A percentile compares a stretch with the other conserved stretches of the same genome.
These are phyloP conservation scores for Puccinia hordei DNA, from an alignment of 1,284 basidiomycete species.

Conservation along the genomic window DNA sequence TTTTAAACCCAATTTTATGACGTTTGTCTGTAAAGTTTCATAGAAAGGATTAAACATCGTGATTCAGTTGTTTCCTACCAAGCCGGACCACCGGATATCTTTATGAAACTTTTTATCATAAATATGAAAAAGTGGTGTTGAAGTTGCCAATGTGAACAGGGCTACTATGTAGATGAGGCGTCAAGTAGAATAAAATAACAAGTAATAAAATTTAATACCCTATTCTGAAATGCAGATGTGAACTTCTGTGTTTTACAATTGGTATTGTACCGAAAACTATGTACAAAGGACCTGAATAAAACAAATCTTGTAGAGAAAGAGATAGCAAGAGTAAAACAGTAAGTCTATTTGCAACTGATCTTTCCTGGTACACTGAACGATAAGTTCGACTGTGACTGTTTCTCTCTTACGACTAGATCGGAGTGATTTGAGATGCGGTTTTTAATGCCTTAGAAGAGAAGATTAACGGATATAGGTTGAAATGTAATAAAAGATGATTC, in stretches of 20 bases:
- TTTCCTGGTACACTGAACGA: not conserved
- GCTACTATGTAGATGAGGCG: no score
- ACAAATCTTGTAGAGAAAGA: not conserved
- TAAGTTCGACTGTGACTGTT: not conserved
- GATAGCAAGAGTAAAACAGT: not conserved
- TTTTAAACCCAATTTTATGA: no score
- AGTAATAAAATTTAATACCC: not conserved
- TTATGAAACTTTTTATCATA: no score
- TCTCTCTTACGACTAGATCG: not conserved
- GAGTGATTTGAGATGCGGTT: slow-evolving; percentile 31
- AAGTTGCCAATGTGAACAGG: no score
- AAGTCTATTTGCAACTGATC: not conserved
- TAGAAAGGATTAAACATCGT: no score
- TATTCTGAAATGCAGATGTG: not conserved
- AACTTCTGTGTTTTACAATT: not conserved
- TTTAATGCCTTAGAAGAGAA: slow-evolving; percentile 6
- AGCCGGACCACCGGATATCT: no score
- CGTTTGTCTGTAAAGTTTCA: no score
- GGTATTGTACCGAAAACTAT: no score
- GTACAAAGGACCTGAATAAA: not conserved
- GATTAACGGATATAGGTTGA: not conserved
- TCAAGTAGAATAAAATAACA: not conserved
- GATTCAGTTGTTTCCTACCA: no score
- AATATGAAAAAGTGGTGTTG: no score
- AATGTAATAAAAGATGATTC: not conserved